Evolutionary conservation across 192 early-diverging fungal species (phyloP).

Genomic region (Rhizophagus clarus): DNA sequence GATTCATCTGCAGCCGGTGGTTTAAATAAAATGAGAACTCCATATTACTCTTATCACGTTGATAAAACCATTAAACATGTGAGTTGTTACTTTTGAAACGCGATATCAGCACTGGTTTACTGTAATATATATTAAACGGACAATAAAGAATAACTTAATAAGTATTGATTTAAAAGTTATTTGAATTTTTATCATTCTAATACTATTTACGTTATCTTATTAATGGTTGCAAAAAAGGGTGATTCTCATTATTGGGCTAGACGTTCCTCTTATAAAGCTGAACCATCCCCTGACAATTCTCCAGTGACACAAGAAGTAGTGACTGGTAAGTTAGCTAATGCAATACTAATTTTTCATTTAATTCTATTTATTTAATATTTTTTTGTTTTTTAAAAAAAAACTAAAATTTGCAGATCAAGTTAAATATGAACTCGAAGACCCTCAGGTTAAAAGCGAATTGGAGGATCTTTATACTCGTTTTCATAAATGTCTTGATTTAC

Average conservation of each 20-base stretch:
- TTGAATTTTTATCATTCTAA: no score
- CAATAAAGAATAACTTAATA: no score
- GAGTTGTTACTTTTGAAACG: conserved; percentile 2
- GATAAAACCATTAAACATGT: conserved; percentile 23
- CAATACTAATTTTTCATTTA: no score
- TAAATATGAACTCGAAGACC: conserved; percentile 34
- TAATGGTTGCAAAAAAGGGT: neutral
- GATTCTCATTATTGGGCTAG: conserved; percentile 28
- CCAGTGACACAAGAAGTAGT: neutral
- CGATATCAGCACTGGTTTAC: no score
- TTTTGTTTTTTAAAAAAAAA: neutral
- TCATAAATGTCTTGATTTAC: conserved; percentile 73
- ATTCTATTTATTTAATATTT: no score
- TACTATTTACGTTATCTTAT: no score
- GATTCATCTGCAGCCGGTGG: neutral
- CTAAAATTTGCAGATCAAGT: neutral
- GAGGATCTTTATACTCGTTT: conserved; percentile 62
- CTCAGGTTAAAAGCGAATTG: conserved; percentile 46
- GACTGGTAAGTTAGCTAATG: neutral
- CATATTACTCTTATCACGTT: conserved; percentile 30
- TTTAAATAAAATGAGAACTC: conserved; percentile 3
- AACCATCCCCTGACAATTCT: neutral
- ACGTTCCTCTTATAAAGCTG: neutral
- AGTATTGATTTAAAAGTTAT: no score
- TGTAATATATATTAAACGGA: no score